phyloP scores from a whole-genome alignment of 768 basidiomycete genomes.

The Podaxis sp. region DNA sequence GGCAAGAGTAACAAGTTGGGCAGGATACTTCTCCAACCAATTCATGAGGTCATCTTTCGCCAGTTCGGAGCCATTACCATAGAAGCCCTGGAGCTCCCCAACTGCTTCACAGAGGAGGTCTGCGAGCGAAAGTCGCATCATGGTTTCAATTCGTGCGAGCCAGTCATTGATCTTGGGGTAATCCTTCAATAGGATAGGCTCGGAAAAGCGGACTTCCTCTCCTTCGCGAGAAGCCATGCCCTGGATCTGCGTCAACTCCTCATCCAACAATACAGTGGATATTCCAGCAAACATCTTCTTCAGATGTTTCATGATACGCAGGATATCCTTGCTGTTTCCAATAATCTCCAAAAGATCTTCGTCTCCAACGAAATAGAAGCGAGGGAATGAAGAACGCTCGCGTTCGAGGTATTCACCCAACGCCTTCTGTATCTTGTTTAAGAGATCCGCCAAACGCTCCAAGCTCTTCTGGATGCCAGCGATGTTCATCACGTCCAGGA shows the following conservation, averaged over 20 bases:
- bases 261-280: slow-evolving; percentile 84
- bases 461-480: slow-evolving; percentile 95
- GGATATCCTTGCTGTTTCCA: slow-evolving; percentile 98
- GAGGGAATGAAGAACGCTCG: slow-evolving; percentile 96
- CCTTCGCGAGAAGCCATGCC: slow-evolving; percentile 97
- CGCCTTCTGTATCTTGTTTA: slow-evolving; percentile 99
- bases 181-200: slow-evolving; percentile 85
- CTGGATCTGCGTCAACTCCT: slow-evolving; percentile 83
- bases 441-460: slow-evolving; percentile 91
- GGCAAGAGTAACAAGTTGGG: slow-evolving; percentile 94
- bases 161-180: slow-evolving; percentile 99
- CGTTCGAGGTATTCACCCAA: slow-evolving; percentile 98
- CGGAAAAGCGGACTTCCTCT: slow-evolving; percentile 84
- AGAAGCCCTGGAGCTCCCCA: slow-evolving; percentile 77
- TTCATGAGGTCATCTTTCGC: slow-evolving; percentile 67
- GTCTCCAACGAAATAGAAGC: slow-evolving; percentile 99
- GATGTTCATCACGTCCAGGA: slow-evolving; percentile 96
- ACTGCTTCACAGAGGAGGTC: slow-evolving; percentile 79
- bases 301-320: slow-evolving; percentile 97
- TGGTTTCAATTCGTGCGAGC: slow-evolving; percentile 87
- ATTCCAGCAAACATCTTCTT: slow-evolving; percentile 99
- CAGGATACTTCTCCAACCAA: slow-evolving; percentile 95
- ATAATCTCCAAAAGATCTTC: slow-evolving; percentile 99
- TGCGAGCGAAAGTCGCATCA: slow-evolving; percentile 91
- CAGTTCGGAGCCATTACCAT: slow-evolving; percentile 63